Base-by-base conservation (phyloP, 2,329 filamentous ascomycete species). In the Xylariaceae sp. region DNA sequence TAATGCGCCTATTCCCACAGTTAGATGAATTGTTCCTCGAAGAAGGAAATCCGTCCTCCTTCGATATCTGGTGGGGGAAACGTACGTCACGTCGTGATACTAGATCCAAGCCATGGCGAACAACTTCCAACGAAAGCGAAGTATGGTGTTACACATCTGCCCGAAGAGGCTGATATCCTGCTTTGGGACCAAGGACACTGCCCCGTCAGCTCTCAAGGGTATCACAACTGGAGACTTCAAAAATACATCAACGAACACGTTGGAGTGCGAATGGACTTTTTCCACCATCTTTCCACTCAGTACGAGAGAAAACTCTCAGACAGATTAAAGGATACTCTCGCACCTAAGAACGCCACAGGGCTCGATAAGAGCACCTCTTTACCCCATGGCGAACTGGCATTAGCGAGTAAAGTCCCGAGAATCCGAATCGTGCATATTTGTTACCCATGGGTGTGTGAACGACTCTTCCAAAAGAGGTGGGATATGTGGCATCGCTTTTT, bases 11-110 rank as follows among this genome's bases (percentile, higher is more conserved):
- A 11, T 51, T 57, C 34, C 31, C 18, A 5, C n/a, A 19, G 17
- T 16, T 55, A 14, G 52, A 57, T 22, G 55, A 57, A 22, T 16
- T 57, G 14, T 55, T 52, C 31, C 40, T 57, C 9, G 43, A 54
- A 18, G 51, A 57, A 34, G 0, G 1, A 31, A 14, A 14, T 2
- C 3, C 10, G 39, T 9, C 10, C 19, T 2, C 6, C 2, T 41
- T 41, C n/a, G 33, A 36, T 36, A 36, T 14, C 33, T 11, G 5
- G 1, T 6, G 19, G 34, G 11, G 12, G n/a, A 12, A 13, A 2
- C 7, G 2, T 18, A 10, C 17, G 1, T 13, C 10, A 5, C 10
- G 10, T 36, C 33, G 33, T 14, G 33, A 36, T 36, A 10, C 33
- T 36, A 10, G 10, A 14, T 10, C 33, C 14, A 5, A 12, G 11